Evolutionary conservation across 2,329 filamentous ascomycete species (phyloP).

Genomic region (Ustulina deusta): DNA sequence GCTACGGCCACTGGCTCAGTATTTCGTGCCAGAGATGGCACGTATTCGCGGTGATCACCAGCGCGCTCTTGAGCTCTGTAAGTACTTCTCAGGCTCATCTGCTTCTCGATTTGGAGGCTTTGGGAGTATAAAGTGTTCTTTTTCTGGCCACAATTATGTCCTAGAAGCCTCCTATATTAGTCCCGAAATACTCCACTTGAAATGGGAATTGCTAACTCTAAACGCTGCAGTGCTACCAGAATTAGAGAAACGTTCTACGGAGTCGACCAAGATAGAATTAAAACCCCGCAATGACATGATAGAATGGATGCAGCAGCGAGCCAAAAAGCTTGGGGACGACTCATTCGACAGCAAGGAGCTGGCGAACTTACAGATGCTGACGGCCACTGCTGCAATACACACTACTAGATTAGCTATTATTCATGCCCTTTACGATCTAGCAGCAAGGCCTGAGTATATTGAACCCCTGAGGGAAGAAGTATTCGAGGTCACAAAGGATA

Average conservation of each 20-base stretch:
- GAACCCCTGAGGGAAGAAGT: slow-evolving; percentile 59
- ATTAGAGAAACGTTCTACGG: slow-evolving; percentile 41
- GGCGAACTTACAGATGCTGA: slow-evolving; percentile 49
- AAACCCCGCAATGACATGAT: slow-evolving; percentile 47
- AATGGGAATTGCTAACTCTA: background rate
- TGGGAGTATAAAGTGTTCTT: background rate
- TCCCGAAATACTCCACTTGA: background rate
- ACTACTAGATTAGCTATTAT: slow-evolving; percentile 52
- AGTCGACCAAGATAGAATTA: slow-evolving; percentile 19
- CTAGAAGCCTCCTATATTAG: background rate
- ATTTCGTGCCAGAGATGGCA: slow-evolving; percentile 47
- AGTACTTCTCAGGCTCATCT: background rate
- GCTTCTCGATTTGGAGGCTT: background rate
- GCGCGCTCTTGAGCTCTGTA: slow-evolving; percentile 42
- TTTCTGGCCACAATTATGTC: no score
- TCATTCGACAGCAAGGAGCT: slow-evolving; percentile 47
- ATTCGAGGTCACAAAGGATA: slow-evolving; percentile 43
- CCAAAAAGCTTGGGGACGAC: slow-evolving; percentile 43
- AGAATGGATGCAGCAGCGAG: slow-evolving; percentile 49
- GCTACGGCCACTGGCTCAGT: slow-evolving; percentile 46
- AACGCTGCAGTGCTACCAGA: slow-evolving; percentile 40
- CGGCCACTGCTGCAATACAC: slow-evolving; percentile 53
- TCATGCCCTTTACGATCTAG: slow-evolving; percentile 57
- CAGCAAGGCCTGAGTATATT: slow-evolving; percentile 56
- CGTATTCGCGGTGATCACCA: slow-evolving; percentile 46